A percentile compares a stretch with the other conserved stretches of the same genome.
Evolutionary conservation across 768 basidiomycete species (phyloP).

Genomic region (Termitomyces sp.): DNA sequence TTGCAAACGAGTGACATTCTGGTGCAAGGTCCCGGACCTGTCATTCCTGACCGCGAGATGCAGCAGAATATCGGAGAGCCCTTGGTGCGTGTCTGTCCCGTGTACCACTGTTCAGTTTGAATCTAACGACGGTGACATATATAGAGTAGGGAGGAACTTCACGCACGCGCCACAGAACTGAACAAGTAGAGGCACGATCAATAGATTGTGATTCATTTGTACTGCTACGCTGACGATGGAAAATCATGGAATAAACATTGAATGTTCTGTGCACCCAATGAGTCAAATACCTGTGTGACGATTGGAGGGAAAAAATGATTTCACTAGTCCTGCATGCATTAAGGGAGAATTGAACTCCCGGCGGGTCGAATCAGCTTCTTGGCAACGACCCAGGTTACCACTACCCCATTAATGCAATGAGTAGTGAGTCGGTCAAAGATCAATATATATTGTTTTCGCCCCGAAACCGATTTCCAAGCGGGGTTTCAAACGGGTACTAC

Average conservation of each 20-base stretch:
- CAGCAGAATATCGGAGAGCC: conserved; percentile 46
- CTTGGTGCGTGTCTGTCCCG: conserved; percentile 33
- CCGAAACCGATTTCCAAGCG: too few species aligned
- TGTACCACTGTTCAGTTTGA: background rate
- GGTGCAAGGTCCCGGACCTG: conserved; percentile 40
- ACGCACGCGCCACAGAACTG: conserved; percentile 43
- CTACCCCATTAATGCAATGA: background rate
- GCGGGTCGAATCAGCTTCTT: background rate
- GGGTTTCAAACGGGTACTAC: too few species aligned
- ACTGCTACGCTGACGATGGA: too few species aligned
- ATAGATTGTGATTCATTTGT: background rate
- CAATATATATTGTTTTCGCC: too few species aligned
- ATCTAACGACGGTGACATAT: background rate
- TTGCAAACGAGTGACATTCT: conserved; percentile 38
- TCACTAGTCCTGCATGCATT: too few species aligned
- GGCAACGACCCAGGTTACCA: background rate
- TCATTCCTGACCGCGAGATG: conserved; percentile 45
- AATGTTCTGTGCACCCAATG: too few species aligned
- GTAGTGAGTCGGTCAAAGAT: too few species aligned
- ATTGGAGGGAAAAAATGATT: too few species aligned
- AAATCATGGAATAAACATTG: too few species aligned
- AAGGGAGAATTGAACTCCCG: background rate
- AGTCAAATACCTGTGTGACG: too few species aligned
- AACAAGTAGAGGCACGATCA: conserved; percentile 27
- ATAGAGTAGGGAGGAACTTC: conserved; percentile 53